Evolutionary conservation across 768 basidiomycete genomes (phyloP).

Genomic region (Exsudoporus frostii): DNA sequence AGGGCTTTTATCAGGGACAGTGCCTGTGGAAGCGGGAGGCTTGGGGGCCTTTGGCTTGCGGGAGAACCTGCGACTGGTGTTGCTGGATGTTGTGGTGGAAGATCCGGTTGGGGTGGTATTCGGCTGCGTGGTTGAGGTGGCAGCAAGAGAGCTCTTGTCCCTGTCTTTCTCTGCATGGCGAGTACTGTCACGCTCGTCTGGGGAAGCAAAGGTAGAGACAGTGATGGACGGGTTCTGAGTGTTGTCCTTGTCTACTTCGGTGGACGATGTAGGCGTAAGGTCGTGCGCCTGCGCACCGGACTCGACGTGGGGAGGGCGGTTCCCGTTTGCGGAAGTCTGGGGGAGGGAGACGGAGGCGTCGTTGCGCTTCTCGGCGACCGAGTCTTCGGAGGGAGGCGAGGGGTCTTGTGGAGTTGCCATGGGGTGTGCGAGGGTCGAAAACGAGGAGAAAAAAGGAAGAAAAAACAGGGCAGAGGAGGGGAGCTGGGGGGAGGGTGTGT

Average conservation of each 20-base stretch:
- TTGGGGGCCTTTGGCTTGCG: slow-evolving; percentile 26
- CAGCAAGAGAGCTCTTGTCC: slow-evolving; percentile 46
- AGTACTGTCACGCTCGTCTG: slow-evolving; percentile 32
- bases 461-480: not conserved
- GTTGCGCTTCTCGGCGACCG: slow-evolving; percentile 22
- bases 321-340: slow-evolving; percentile 26
- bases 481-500: not conserved
- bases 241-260: slow-evolving; percentile 38
- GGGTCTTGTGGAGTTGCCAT: slow-evolving; percentile 27
- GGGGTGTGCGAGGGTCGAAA: not conserved
- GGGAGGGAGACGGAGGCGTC: slow-evolving; percentile 10
- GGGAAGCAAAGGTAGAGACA: slow-evolving; percentile 32
- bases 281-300: slow-evolving; percentile 29
- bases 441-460: not conserved
- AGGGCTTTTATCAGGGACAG: slow-evolving; percentile 27
- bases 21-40: slow-evolving; percentile 13
- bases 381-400: slow-evolving; percentile 14
- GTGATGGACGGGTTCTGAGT: slow-evolving; percentile 33
- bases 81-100: slow-evolving; percentile 20
- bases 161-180: slow-evolving; percentile 38
- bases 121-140: slow-evolving; percentile 42
- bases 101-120: slow-evolving; percentile 29
- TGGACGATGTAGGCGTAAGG: slow-evolving; percentile 28
- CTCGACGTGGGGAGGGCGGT: slow-evolving; percentile 18
- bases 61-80: slow-evolving; percentile 28